phyloP scores from a whole-genome alignment of 371 early-diverging fungal species.

The Saksenaea vasiformis region DNA sequence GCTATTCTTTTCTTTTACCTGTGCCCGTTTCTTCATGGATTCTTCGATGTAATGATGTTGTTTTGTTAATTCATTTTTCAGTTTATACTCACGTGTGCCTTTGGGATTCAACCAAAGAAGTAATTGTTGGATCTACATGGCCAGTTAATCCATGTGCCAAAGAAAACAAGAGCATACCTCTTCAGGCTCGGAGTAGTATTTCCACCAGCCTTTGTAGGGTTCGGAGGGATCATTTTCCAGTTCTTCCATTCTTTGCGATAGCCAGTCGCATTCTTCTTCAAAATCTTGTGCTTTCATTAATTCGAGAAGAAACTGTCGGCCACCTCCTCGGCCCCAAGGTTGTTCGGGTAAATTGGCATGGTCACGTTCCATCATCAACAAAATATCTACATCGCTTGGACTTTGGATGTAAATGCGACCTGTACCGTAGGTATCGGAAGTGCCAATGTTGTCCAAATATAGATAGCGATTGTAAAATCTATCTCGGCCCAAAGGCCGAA shows the following conservation, averaged over 20 bases:
- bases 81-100: slow-evolving; percentile 43
- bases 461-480: slow-evolving; percentile 85
- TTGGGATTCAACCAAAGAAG: slow-evolving; percentile 51
- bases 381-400: slow-evolving; percentile 55
- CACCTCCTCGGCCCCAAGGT: slow-evolving; percentile 47
- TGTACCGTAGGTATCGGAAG: slow-evolving; percentile 57
- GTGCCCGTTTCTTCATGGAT: slow-evolving; percentile 40
- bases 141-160: not conserved
- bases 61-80: slow-evolving; percentile 37
- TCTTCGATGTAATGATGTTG: slow-evolving; percentile 38
- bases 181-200: slow-evolving; percentile 50
- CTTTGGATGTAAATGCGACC: slow-evolving; percentile 69
- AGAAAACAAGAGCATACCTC: slow-evolving; percentile 26
- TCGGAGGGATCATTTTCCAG: not conserved
- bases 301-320: slow-evolving; percentile 36
- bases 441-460: slow-evolving; percentile 78
- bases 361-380: slow-evolving; percentile 48
- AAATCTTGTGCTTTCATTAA: slow-evolving; percentile 49
- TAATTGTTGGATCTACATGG: slow-evolving; percentile 40
- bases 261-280: slow-evolving; percentile 43
- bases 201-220: slow-evolving; percentile 40
- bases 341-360: slow-evolving; percentile 22
- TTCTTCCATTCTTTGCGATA: slow-evolving; percentile 29
- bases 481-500: slow-evolving; percentile 79
- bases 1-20: slow-evolving; percentile 20